phyloP scores from a whole-genome alignment of 345 rosid species.

The Mercurialis annua region DNA sequence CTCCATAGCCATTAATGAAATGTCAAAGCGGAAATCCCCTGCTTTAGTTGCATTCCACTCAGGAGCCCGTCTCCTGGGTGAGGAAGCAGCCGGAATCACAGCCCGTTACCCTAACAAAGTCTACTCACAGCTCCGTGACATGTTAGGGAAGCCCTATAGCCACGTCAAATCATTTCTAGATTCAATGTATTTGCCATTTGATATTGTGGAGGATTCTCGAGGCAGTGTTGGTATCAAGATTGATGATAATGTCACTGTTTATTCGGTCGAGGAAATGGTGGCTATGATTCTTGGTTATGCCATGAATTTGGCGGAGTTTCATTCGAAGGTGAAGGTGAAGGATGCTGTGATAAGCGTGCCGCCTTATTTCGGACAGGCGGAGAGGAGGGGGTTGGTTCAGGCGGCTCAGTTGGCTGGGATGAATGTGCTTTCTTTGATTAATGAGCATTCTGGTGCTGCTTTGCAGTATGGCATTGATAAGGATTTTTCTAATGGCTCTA shows the following conservation, averaged over 20 bases:
- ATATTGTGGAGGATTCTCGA: conserved; percentile 69
- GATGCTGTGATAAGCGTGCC: conserved; percentile 85
- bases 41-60: conserved; percentile 79
- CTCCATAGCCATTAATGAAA: conserved; percentile 90
- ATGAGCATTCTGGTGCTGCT: conserved; percentile 96
- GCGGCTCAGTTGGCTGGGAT: conserved; percentile 93
- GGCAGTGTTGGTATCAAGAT: conserved; percentile 61
- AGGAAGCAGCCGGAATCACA: conserved; percentile 88
- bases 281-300: conserved; percentile 84
- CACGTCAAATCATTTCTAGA: conserved; percentile 56
- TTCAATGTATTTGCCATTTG: conserved; percentile 67
- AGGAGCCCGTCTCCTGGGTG: conserved; percentile 68
- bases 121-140: conserved; percentile 70
- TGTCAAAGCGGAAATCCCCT: conserved; percentile 98
- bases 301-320: conserved; percentile 67
- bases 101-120: conserved; percentile 89
- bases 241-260: conserved; percentile 42
- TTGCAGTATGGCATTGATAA: conserved; percentile 98
- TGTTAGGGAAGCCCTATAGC: conserved; percentile 76
- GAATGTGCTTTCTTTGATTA: conserved; percentile 70
- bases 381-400: conserved; percentile 78
- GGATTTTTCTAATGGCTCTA: conserved; percentile 80
- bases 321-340: conserved; percentile 60
- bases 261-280: conserved; percentile 78
- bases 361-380: conserved; percentile 92